phyloP scores from a whole-genome alignment of 768 basidiomycete genomes.

The Collybia sp. region DNA sequence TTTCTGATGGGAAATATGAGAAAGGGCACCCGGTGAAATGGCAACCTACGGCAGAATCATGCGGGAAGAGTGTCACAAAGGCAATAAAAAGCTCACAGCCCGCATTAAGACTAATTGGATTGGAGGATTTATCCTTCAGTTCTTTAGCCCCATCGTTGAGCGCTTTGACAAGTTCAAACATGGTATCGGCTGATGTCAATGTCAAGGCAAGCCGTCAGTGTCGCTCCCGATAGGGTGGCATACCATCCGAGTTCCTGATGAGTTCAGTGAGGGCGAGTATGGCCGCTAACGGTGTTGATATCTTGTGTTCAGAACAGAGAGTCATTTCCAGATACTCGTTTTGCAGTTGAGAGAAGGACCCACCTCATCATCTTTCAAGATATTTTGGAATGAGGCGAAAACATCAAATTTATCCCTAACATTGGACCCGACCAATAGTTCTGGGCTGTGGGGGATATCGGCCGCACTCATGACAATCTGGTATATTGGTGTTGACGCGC shows the following conservation, averaged over 20 bases:
- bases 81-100: constrained; percentile 89
- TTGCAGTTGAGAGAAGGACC: constrained; percentile 11
- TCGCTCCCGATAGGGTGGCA: constrained; percentile 11
- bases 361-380: constrained; percentile 66
- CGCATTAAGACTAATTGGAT: constrained; percentile 82
- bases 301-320: constrained; percentile 33
- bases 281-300: constrained; percentile 82
- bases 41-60: constrained; percentile 68
- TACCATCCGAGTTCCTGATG: constrained; percentile 76
- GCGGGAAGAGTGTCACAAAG: constrained; percentile 81
- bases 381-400: constrained; percentile 48
- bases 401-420: constrained; percentile 26
- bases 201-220: constrained; percentile 2
- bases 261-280: constrained; percentile 82
- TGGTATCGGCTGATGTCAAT: constrained; percentile 65
- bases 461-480: too few species aligned
- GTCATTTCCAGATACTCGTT: not conserved
- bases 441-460: too few species aligned
- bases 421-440: too few species aligned
- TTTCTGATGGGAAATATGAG: constrained; percentile 41
- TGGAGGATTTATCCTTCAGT: constrained; percentile 59
- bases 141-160: constrained; percentile 70
- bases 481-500: too few species aligned
- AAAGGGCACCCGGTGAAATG: constrained; percentile 9
- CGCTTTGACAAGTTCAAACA: constrained; percentile 87